Percentiles rank a stretch among this genome's conserved stretches.
Conservation (phyloP, 768 basidiomycete species). For the Amanita brunnescens region DNA sequence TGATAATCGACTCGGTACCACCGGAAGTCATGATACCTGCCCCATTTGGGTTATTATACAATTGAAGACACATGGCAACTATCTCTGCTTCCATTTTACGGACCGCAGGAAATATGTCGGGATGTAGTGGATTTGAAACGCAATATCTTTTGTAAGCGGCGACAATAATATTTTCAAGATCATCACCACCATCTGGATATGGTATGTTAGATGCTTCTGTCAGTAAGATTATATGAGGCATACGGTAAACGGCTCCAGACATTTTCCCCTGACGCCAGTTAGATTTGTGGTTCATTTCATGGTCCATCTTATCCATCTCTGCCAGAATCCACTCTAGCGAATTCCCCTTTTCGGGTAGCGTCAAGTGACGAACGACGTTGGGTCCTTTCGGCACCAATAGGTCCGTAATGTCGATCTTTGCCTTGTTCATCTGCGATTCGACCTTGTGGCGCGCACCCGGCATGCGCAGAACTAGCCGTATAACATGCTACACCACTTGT, state of each 20-base stretch:
- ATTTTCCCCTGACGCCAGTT: constrained; percentile 68
- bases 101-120: constrained; percentile 86
- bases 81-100: constrained; percentile 98
- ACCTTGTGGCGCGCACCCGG: constrained; percentile 57
- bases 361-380: constrained; percentile 54
- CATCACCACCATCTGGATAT: constrained; percentile 68
- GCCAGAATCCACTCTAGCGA: constrained; percentile 63
- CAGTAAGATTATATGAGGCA: constrained; percentile 16
- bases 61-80: constrained; percentile 75
- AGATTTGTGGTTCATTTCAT: constrained; percentile 32
- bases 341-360: constrained; percentile 57
- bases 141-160: constrained; percentile 77
- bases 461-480: constrained; percentile 50
- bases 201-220: background rate
- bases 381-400: constrained; percentile 59
- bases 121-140: constrained; percentile 86
- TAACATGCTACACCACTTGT: constrained; percentile 31
- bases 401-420: constrained; percentile 55
- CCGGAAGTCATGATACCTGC: constrained; percentile 93
- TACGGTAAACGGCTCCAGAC: constrained; percentile 83
- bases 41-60: constrained; percentile 80
- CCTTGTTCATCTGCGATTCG: constrained; percentile 52
- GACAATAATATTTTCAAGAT: constrained; percentile 68
- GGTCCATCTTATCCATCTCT: constrained; percentile 79
- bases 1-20: constrained; percentile 93